phyloP scores from a whole-genome alignment of 1,284 basidiomycete species.

The Cyathus pygmaeus region DNA sequence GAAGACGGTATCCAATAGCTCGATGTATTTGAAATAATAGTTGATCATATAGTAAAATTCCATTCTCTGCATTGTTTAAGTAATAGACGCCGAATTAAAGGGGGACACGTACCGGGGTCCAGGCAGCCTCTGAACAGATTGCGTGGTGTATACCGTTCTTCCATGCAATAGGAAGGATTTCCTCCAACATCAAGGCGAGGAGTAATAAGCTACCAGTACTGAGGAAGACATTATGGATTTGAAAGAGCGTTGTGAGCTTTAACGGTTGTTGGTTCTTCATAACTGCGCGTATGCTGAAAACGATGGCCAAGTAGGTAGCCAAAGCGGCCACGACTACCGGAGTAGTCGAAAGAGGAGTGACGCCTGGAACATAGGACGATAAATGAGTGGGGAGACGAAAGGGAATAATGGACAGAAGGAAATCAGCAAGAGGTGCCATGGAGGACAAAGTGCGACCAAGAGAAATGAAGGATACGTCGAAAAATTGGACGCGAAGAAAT shows the following conservation, averaged over 20 bases:
- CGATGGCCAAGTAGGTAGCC: constrained; percentile 84
- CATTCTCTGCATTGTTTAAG: constrained; percentile 63
- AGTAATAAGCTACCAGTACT: constrained; percentile 85
- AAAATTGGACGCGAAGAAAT: constrained; percentile 17
- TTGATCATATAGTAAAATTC: constrained; percentile 98
- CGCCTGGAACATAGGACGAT: constrained; percentile 75
- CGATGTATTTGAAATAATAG: constrained; percentile 96
- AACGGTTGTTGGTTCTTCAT: constrained; percentile 84
- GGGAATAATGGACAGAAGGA: constrained; percentile 67
- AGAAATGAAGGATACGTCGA: constrained; percentile 25
- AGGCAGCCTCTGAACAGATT: constrained; percentile 83
- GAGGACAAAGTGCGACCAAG: constrained; percentile 36
- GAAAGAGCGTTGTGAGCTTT: constrained; percentile 90
- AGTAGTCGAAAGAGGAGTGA: constrained; percentile 85
- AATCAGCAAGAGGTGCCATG: constrained; percentile 81
- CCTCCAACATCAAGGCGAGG: constrained; percentile 89
- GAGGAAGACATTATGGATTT: constrained; percentile 92
- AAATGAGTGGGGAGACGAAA: constrained; percentile 69
- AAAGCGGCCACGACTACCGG: constrained; percentile 79
- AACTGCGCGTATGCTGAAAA: constrained; percentile 87
- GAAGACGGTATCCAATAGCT: constrained; percentile 96
- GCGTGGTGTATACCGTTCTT: constrained; percentile 79
- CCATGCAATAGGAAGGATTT: constrained; percentile 83
- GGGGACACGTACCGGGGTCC: constrained; percentile 78
- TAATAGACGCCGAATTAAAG: constrained; percentile 16